These are phyloP conservation scores for Sequoia sempervirens DNA, from an alignment of 75 land plant genomes.

Conservation along the genomic window DNA sequence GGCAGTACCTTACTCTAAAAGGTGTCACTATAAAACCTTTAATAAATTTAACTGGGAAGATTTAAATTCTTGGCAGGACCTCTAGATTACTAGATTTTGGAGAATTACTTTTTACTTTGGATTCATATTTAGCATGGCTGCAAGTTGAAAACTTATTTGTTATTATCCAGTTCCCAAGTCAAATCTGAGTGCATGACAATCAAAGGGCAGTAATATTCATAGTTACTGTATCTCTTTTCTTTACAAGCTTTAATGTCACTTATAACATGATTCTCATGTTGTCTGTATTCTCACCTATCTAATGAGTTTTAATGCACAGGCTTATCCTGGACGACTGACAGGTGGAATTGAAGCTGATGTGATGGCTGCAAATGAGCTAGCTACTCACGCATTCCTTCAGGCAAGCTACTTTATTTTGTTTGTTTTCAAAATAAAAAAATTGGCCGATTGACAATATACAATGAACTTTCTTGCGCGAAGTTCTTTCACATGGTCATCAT, in stretches of 20 bases:
- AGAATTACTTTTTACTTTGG: neutral
- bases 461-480: too few relatives aligned
- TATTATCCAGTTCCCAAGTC: neutral
- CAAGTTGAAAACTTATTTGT: neutral
- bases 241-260: neutral
- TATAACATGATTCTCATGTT: neutral
- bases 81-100: neutral
- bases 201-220: neutral
- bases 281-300: neutral
- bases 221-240: neutral
- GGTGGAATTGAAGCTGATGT: slow-evolving; percentile 86
- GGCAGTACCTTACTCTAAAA: neutral
- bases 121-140: neutral
- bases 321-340: slow-evolving; percentile 74
- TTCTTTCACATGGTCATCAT: too few relatives aligned
- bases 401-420: slow-evolving; percentile 25
- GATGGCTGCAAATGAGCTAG: slow-evolving; percentile 97
- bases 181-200: neutral
- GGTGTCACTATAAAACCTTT: neutral
- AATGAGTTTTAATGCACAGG: slow-evolving; percentile 28
- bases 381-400: slow-evolving; percentile 82
- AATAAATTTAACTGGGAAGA: neutral
- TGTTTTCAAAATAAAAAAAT: neutral
- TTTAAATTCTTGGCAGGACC: neutral
- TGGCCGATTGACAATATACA: too few relatives aligned